Evolutionary conservation across 2,329 filamentous ascomycete genomes (phyloP), one percentile per base, ranked within the genome.

Genomic region (Calonectria ilicicola): DNA sequence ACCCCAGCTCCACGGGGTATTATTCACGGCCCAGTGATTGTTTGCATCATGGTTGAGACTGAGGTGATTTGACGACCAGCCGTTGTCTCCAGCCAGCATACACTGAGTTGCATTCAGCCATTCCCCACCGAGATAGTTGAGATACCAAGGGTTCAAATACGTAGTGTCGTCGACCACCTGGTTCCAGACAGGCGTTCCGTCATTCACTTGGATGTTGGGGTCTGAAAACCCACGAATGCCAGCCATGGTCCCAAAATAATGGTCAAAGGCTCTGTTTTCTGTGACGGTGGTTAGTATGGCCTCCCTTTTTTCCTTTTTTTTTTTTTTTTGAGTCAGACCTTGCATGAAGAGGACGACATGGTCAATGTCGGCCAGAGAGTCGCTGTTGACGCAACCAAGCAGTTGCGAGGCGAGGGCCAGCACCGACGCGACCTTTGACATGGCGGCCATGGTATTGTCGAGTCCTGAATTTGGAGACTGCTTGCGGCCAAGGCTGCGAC

Each of bases 311-410:
- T n/a, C n/a, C n/a, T n/a, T n/a, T n/a, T n/a, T n/a, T n/a, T n/a
- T n/a, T n/a, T n/a, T 42, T 56, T 26, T 12, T 44, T 26, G 26
- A 60, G 23, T 21, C 65, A 47, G 58, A 81, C 80, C 87, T 77
- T 90, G 88, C 88, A 90, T 90, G 80, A 90, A 90, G 14, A 90
- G 85, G 14, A 90, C 85, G 32, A 90, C 88, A 87, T 91, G 89
- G 27, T 90, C 84, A 70, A 90, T 88, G 69, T 90, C 88, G 27
- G 65, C 58, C 17, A 72, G 58, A 42, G 53, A 58, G 27, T 44
- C 53, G 17, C 32, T 47, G 21, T 64, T 21, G 53, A 19, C 53
- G 56, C 40, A 23, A 32, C 12, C 23, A 29, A 56, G n/a, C 23
- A 53, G 46, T 17, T 19, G 46, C 21, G 49, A 44, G 21, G 64